Evolutionary conservation across 129 eudicot genomes (phyloP).

Genomic region (Solidago caesia): DNA sequence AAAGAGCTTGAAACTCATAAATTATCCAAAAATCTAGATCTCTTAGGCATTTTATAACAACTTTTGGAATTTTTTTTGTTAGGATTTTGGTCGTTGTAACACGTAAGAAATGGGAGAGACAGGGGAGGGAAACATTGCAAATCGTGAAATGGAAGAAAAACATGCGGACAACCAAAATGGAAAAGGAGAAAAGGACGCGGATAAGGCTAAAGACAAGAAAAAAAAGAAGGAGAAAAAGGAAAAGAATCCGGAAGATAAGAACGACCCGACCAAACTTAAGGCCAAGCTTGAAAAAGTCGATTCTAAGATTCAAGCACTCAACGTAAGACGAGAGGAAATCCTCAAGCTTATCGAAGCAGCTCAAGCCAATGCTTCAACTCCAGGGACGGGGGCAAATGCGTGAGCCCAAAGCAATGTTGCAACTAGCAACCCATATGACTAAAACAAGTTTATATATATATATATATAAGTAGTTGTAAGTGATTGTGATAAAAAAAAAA

Average conservation of each 20-base stretch:
- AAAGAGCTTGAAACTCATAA: constrained; percentile 3
- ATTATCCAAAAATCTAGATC: background rate
- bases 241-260: constrained; percentile 64
- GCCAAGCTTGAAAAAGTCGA: constrained; percentile 57
- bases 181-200: constrained; percentile 34
- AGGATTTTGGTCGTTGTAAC: background rate
- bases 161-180: constrained; percentile 23
- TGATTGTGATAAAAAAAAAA: no score
- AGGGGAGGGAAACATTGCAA: constrained; percentile 36
- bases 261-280: constrained; percentile 53
- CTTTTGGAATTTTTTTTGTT: background rate
- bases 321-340: constrained; percentile 51
- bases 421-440: constrained; percentile 10
- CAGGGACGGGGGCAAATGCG: background rate
- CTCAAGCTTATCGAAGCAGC: constrained; percentile 46
- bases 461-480: background rate
- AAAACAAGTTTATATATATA: background rate
- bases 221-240: constrained; percentile 56
- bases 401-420: constrained; percentile 11
- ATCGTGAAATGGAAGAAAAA: constrained; percentile 41
- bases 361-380: constrained; percentile 33
- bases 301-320: constrained; percentile 47
- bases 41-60: background rate
- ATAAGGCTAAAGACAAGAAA: constrained; percentile 49
- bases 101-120: constrained; percentile 54